Evolutionary conservation across 768 basidiomycete species (phyloP), one percentile per base, ranked within the genome.

Genomic region (Gelatoporia subvermispora): DNA sequence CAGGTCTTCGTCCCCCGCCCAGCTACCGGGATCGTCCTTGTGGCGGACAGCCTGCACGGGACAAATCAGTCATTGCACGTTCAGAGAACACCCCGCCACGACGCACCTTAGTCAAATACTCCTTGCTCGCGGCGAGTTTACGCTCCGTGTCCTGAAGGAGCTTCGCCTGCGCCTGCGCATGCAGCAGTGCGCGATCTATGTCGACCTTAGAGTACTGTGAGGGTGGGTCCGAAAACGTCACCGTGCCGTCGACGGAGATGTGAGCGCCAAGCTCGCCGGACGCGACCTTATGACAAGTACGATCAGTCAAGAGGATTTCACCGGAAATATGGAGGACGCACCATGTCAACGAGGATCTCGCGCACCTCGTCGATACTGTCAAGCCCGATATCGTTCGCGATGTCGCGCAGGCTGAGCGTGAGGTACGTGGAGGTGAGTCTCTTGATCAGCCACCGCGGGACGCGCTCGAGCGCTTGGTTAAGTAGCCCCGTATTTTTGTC

Each of bases 381-480:
- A 38, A 82, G 74, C 45, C 72, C 71, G 57, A 78, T 70, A 10
- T 72, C 69, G 15, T 71, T 72, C 2, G 77, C 84, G 43, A 94
- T 89, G 54, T 93, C 88, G 0, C 74, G 65, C 8, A 93, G 67
- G 31, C 83, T 77, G 15, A 92, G 78, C 0, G 87, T 89, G 35
- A 91, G 73, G 58, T 92, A 95, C 2, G 92, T 92, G 43, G 78
- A 78, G 0, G 86, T 93, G 48, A 93, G 78, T 61, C 82, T 86
- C 65, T 81, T 82, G 56, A 93, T 78, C 41, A 79, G 71, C 82
- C 91, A 92, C 17, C 85, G 74, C 0, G 88, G 85, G 0, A 88
- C 83, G 15, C 81, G 79, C 4, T 77, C 76, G 22, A 90, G 68
- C 2, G 80, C 85, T 52, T 84, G 82, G 34, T 70, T 64, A 31